phyloP scores from a whole-genome alignment of 331 rosid genomes.

The Stylosanthes scabra region DNA sequence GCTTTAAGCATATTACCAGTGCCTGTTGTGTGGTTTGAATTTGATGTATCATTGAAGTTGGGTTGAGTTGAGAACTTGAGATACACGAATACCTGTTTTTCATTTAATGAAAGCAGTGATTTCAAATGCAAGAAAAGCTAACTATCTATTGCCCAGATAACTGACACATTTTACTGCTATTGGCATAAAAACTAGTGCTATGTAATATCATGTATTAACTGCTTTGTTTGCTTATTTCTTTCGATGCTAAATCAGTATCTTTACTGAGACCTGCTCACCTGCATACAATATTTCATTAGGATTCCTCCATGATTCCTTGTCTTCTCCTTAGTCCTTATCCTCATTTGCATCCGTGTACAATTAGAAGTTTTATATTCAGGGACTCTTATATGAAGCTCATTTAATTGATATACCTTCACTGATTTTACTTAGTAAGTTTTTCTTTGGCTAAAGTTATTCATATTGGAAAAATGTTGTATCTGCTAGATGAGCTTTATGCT shows the following conservation, averaged over 20 bases:
- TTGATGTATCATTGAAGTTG: slow-evolving; percentile 5
- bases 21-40: slow-evolving; percentile 4
- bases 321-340: slow-evolving; percentile 1
- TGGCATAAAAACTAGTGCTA: background rate
- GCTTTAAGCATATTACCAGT: background rate
- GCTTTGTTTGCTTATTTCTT: background rate
- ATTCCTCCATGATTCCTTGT: background rate
- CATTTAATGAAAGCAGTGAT: background rate
- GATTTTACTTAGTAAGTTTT: background rate
- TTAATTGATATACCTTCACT: background rate
- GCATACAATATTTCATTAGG: background rate
- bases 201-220: background rate
- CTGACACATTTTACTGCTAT: background rate
- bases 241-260: slow-evolving; percentile 13
- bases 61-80: slow-evolving; percentile 6
- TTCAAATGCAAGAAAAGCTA: background rate
- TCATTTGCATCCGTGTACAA: background rate
- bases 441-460: slow-evolving; percentile 9
- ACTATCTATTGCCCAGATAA: background rate
- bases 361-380: background rate
- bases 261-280: slow-evolving; percentile 4
- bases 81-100: slow-evolving; percentile 3
- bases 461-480: background rate
- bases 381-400: background rate
- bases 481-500: slow-evolving; percentile 30